A percentile compares a stretch with the other conserved stretches of the same genome.
These are phyloP conservation scores for Starmerella ratchasimensis DNA, from an alignment of 805 yeast genomes.

Conservation along the genomic window DNA sequence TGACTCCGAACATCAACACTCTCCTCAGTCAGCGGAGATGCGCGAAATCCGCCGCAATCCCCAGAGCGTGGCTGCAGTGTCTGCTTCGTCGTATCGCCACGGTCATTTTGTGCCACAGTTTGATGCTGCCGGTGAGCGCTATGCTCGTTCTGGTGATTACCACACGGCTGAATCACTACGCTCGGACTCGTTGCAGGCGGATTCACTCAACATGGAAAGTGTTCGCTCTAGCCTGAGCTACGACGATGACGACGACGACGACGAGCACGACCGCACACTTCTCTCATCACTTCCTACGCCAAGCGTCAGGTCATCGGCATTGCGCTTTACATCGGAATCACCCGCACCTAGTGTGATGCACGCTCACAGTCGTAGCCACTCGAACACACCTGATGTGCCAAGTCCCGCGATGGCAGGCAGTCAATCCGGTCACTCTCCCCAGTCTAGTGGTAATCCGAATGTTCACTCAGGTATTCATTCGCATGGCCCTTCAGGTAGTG, in stretches of 20 bases:
- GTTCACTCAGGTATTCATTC: too few species aligned
- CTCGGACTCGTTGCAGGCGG: background rate
- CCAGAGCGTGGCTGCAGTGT: background rate
- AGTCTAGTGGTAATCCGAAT: too few species aligned
- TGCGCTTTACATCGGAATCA: background rate
- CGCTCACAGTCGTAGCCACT: too few species aligned
- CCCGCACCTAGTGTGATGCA: background rate
- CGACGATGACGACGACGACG: slow-evolving; percentile 5
- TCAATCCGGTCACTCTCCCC: too few species aligned
- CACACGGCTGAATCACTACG: background rate
- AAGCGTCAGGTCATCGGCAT: background rate
- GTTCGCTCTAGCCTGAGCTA: background rate
- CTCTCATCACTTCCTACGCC: slow-evolving; percentile 15
- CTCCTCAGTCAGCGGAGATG: too few species aligned
- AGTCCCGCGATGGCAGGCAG: too few species aligned
- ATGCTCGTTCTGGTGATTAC: too few species aligned
- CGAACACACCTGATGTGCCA: too few species aligned
- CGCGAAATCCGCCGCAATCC: slow-evolving; percentile 3
- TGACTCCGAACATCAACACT: too few species aligned
- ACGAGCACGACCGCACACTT: slow-evolving; percentile 7
- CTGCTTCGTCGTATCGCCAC: background rate
- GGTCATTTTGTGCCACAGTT: background rate
- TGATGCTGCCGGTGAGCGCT: background rate
- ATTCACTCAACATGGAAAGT: background rate
- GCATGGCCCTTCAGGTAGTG: too few species aligned